phyloP scores from a whole-genome alignment of 208 protist species.

The Tritrichomonas foetus region DNA sequence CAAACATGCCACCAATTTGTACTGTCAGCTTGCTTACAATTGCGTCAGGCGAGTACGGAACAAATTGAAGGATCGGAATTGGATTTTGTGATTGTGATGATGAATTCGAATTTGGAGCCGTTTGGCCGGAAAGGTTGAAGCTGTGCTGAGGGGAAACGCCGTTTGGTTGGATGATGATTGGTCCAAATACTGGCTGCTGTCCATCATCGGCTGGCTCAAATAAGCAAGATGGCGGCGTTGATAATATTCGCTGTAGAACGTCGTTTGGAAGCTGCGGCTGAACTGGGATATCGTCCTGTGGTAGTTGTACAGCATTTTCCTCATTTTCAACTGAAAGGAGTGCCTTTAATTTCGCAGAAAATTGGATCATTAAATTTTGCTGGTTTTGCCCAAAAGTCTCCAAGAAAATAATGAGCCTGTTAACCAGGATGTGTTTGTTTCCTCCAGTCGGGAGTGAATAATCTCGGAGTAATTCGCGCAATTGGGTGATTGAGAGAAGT shows the following conservation, averaged over 20 bases:
- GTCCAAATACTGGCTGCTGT: not conserved
- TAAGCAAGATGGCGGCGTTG: not conserved
- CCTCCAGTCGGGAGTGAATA: slow-evolving; percentile 10
- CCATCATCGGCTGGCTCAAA: not conserved
- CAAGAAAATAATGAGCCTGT: not conserved
- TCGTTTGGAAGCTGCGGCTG: not conserved
- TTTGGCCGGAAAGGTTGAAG: not conserved
- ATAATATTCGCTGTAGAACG: not conserved
- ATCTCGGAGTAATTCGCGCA: not conserved
- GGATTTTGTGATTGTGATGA: too few species aligned
- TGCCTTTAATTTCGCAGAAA: not conserved
- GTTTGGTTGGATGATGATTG: not conserved
- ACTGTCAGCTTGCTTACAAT: not conserved
- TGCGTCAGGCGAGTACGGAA: not conserved
- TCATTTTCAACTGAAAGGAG: not conserved
- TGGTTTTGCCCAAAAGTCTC: slow-evolving; percentile 26
- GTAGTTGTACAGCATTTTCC: too few species aligned
- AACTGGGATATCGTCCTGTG: not conserved
- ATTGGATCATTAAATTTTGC: not conserved
- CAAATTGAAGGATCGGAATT: slow-evolving; percentile 3
- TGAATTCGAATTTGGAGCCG: too few species aligned
- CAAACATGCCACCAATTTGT: not conserved
- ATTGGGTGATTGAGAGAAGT: not conserved
- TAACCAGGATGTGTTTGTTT: not conserved
- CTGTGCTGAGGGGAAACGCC: not conserved